Percentiles rank a stretch among this genome's conserved stretches.
Conservation (phyloP, 768 basidiomycete species). For the Trametes maxima region DNA sequence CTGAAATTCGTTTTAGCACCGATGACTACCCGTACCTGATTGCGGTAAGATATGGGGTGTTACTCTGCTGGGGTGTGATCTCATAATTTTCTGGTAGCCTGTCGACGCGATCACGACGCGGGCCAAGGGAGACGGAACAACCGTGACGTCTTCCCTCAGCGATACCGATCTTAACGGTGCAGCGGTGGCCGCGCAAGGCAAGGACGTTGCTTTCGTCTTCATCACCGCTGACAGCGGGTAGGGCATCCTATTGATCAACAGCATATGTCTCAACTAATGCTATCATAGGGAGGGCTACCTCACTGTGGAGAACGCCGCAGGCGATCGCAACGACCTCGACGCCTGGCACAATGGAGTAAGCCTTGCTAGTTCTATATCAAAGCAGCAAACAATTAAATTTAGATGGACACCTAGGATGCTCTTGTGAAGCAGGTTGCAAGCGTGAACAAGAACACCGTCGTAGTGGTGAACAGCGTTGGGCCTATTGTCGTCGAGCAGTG, state of each 20-base stretch:
- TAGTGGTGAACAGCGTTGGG: slow-evolving; percentile 69
- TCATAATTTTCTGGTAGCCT: slow-evolving; percentile 25
- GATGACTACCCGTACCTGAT: slow-evolving; percentile 55
- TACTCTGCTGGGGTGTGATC: no score
- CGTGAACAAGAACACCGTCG: slow-evolving; percentile 75
- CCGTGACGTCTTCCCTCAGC: slow-evolving; percentile 50
- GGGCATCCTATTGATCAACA: not conserved
- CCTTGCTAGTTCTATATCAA: slow-evolving; percentile 29
- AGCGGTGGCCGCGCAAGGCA: slow-evolving; percentile 47
- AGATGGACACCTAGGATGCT: slow-evolving; percentile 27
- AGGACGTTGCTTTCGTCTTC: slow-evolving; percentile 57
- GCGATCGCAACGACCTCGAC: slow-evolving; percentile 46
- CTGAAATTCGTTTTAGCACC: slow-evolving; percentile 34
- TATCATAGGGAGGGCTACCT: slow-evolving; percentile 49
- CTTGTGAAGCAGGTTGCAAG: slow-evolving; percentile 61
- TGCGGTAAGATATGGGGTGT: slow-evolving; percentile 33
- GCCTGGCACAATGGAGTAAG: slow-evolving; percentile 36
- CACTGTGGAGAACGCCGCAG: slow-evolving; percentile 59
- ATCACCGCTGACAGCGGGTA: slow-evolving; percentile 44
- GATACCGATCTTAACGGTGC: slow-evolving; percentile 51
- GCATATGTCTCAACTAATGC: not conserved
- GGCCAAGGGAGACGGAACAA: slow-evolving; percentile 39
- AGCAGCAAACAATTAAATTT: not conserved
- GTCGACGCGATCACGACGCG: slow-evolving; percentile 47
- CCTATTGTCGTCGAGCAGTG: slow-evolving; percentile 69